phyloP scores from a whole-genome alignment of 164 flowering plant species.

The Buxus sempervirens region DNA sequence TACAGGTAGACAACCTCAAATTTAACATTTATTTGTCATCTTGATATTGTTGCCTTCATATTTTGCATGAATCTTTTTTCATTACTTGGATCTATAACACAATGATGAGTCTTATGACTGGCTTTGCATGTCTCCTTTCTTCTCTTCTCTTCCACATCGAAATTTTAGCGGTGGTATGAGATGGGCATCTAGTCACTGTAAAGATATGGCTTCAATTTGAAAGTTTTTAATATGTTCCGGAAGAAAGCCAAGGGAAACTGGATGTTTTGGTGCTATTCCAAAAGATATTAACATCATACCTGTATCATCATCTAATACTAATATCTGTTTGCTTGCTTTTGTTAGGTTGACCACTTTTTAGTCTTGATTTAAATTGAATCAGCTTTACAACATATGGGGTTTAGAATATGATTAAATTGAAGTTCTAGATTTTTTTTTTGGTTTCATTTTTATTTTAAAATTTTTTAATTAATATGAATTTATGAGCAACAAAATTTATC shows the following conservation, averaged over 20 bases:
- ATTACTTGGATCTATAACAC: background rate
- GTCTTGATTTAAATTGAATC: background rate
- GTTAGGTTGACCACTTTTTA: background rate
- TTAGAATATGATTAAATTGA: no score
- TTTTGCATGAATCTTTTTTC: background rate
- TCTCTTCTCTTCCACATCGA: background rate
- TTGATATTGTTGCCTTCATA: background rate
- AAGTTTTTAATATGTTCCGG: background rate
- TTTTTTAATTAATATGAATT: no score
- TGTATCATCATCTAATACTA: background rate
- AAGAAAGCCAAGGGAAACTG: background rate
- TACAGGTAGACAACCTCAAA: conserved; percentile 51
- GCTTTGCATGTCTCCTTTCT: background rate
- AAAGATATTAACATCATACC: background rate
- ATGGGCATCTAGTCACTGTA: background rate
- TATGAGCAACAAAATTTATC: no score
- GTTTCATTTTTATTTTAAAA: no score
- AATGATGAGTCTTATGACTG: no score
- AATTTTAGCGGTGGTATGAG: background rate
- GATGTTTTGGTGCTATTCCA: background rate
- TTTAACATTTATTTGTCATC: background rate
- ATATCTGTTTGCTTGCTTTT: background rate
- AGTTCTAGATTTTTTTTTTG: no score
- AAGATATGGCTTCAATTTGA: background rate
- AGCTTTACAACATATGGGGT: background rate